These are phyloP conservation scores for Candida vaughaniae DNA, from an alignment of 805 yeast species.

Conservation along the genomic window DNA sequence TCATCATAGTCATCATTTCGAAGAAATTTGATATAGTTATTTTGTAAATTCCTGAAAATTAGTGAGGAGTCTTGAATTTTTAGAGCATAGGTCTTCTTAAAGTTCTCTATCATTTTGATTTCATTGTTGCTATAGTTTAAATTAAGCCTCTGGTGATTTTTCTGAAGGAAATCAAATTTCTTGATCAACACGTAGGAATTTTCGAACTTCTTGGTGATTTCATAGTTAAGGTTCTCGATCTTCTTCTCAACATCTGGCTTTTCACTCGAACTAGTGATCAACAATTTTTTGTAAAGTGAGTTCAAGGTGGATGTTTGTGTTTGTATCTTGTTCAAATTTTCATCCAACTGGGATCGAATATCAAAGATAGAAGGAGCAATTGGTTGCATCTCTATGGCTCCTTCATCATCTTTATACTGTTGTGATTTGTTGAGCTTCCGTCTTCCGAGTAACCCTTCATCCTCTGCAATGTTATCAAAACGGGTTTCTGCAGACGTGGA, in stretches of 20 bases:
- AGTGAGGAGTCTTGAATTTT: constrained; percentile 79
- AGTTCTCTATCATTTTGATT: constrained; percentile 67
- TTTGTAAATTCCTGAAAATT: constrained; percentile 81
- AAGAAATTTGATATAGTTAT: constrained; percentile 80
- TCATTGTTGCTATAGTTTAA: constrained; percentile 47
- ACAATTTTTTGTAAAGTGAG: constrained; percentile 71
- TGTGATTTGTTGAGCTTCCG: constrained; percentile 22
- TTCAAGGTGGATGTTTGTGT: constrained; percentile 59
- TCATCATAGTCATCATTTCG: constrained; percentile 65
- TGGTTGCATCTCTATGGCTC: constrained; percentile 49
- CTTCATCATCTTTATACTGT: constrained; percentile 18
- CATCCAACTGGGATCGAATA: constrained; percentile 69
- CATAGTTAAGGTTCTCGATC: constrained; percentile 75
- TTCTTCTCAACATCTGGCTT: constrained; percentile 69
- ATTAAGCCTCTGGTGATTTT: constrained; percentile 42
- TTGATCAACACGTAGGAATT: constrained; percentile 75
- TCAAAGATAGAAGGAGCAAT: constrained; percentile 81
- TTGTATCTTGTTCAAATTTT: constrained; percentile 51
- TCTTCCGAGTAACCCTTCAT: constrained; percentile 54
- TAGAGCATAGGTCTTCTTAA: constrained; percentile 81
- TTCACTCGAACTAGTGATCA: constrained; percentile 87
- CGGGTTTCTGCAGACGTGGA: constrained; percentile 16
- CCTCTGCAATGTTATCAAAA: constrained; percentile 50
- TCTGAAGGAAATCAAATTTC: constrained; percentile 48
- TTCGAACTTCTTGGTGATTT: constrained; percentile 75